Evolutionary conservation across 441 rosid species (phyloP).

Genomic region (Pelargonium cotyledonis): DNA sequence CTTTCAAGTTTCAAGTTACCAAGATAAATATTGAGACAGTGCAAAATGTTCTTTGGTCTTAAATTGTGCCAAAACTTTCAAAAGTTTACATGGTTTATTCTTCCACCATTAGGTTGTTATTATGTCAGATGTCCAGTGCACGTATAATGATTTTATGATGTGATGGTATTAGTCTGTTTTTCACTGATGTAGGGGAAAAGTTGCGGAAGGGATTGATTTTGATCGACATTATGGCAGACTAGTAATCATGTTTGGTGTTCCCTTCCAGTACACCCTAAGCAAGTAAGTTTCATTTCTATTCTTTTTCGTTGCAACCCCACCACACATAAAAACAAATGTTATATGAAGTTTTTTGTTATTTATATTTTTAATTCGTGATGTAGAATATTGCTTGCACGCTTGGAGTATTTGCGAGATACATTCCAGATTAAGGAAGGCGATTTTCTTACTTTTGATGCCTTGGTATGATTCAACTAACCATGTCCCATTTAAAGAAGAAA

Average conservation of each 20-base stretch:
- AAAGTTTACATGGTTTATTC: too few species aligned
- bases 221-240: conserved; percentile 95
- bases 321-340: not conserved
- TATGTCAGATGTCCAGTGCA: too few species aligned
- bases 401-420: conserved; percentile 84
- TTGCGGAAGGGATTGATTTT: conserved; percentile 97
- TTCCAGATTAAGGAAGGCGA: conserved; percentile 98
- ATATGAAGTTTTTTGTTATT: too few species aligned
- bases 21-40: too few species aligned
- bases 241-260: conserved; percentile 88
- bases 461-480: conserved; percentile 45
- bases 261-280: conserved; percentile 94
- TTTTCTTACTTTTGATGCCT: conserved; percentile 88
- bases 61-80: too few species aligned
- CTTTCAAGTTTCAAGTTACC: too few species aligned
- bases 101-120: too few species aligned
- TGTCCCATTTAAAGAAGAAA: conserved; percentile 5
- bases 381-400: conserved; percentile 78
- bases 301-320: not conserved
- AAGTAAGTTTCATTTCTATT: conserved; percentile 43
- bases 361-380: conserved; percentile 10
- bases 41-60: too few species aligned
- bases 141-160: too few species aligned
- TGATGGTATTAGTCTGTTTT: not conserved
- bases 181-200: conserved; percentile 70